Evolutionary conservation across 1,284 basidiomycete genomes (phyloP), one percentile per base, ranked within the genome.

Genomic region (Fomitopsis schrenkii): DNA sequence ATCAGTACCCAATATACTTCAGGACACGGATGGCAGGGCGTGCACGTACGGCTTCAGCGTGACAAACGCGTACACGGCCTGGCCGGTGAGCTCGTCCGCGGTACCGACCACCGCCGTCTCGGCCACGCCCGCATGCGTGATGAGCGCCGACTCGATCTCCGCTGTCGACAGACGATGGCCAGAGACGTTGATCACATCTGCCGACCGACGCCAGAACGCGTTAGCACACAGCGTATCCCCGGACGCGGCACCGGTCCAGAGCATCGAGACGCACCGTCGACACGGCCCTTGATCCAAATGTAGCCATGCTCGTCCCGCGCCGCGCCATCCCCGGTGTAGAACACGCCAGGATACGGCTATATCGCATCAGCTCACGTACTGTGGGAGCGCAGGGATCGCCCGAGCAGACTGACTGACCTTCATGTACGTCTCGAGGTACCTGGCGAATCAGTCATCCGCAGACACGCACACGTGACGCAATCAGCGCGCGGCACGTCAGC

Each of bases 291-390:
- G 79, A 99, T 98, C 95, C 95, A 97, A 73, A 95, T 93, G 79
- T 99, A 99, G 6, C 97, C 97, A 70, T 99, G 90, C 70, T 92
- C 87, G 74, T 99, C 97, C 53, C 96, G 86, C 28, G 90, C 92
- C 22, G 96, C 97, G 62, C 96, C 96, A 71, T 99, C 97, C 41
- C 97, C 97, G 22, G 96, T 99, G 79, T 94, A 98, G 85, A 95
- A 98, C 75, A 83, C 80, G 22, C 94, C 91, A 17, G 90, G 89
- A 77, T 94, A 94, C n/a, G 90, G 89, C 79, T 85, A 55, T 19
- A 42, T 42, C 52, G 57, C 17, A 55, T 60, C 48, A 59, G 54
- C 44, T 9, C 50, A 17, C 36, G 40, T 46, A 17, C 40, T 8
- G 1, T 40, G 38, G 30, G 7, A 15, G 40, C 12, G 33, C 17